These are phyloP conservation scores for Jaltomata sinuosa DNA, from an alignment of 257 asterid species.

Conservation along the genomic window DNA sequence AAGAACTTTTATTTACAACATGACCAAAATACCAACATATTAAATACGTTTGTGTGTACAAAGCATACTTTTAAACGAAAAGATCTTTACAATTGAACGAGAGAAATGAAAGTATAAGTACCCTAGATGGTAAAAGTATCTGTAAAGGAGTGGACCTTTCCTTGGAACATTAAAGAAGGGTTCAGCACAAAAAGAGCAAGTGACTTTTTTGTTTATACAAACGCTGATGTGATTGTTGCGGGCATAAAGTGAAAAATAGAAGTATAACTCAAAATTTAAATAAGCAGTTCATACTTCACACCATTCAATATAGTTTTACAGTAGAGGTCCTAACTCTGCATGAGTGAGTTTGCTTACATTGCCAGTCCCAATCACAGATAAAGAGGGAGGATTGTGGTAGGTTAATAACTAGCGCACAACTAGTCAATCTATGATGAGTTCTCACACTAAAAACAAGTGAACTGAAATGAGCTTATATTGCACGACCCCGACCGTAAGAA, in stretches of 20 bases:
- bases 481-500: not conserved
- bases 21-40: not conserved
- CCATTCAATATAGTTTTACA: not conserved
- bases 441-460: not conserved
- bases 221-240: not conserved
- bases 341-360: not conserved
- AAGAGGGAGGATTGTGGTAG: not conserved
- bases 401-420: not conserved
- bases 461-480: not conserved
- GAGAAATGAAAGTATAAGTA: not conserved
- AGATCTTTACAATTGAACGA: not conserved
- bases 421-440: not conserved
- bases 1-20: not conserved
- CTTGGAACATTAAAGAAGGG: not conserved
- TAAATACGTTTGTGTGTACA: not conserved
- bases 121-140: not conserved
- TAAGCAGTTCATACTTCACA: not conserved
- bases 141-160: not conserved
- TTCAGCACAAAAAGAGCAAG: not conserved
- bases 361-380: not conserved
- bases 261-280: not conserved
- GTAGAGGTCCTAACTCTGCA: not conserved
- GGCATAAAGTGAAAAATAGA: not conserved
- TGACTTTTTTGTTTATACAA: not conserved
- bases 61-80: not conserved